Conservation (phyloP, 208 protist genomes). For the Kentomonas sorsogonicus region DNA sequence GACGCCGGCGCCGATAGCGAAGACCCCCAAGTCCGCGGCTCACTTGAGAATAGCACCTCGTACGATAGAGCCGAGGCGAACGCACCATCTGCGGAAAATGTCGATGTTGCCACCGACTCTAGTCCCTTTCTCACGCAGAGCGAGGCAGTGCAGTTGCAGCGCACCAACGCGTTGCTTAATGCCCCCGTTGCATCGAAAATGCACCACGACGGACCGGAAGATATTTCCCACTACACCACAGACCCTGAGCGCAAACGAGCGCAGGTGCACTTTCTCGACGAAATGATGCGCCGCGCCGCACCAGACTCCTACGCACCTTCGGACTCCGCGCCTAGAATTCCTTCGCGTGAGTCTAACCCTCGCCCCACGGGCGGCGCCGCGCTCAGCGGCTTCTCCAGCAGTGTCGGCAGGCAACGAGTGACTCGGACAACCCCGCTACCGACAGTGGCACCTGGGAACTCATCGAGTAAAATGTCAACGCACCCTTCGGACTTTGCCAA, state of each 20-base stretch:
- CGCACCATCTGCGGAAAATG: too few species aligned
- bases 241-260: conserved; percentile 59
- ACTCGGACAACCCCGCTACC: too few species aligned
- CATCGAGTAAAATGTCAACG: neutral
- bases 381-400: neutral
- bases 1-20: neutral
- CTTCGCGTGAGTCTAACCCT: too few species aligned
- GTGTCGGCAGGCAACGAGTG: too few species aligned
- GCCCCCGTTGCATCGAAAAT: conserved; percentile 40
- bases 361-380: neutral
- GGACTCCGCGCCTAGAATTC: too few species aligned
- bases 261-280: conserved; percentile 74
- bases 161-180: conserved; percentile 28
- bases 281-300: conserved; percentile 21
- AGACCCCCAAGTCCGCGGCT: neutral
- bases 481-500: conserved; percentile 1
- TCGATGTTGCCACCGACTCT: too few species aligned
- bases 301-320: conserved; percentile 4
- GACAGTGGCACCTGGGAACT: too few species aligned
- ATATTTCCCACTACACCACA: conserved; percentile 64
- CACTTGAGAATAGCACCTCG: neutral
- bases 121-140: conserved; percentile 11
- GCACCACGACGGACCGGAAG: conserved; percentile 53
- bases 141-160: conserved; percentile 19
- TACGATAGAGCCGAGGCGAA: too few species aligned